Evolutionary conservation across 305 asterid species (phyloP).

Genomic region (Fraxinus floribunda): DNA sequence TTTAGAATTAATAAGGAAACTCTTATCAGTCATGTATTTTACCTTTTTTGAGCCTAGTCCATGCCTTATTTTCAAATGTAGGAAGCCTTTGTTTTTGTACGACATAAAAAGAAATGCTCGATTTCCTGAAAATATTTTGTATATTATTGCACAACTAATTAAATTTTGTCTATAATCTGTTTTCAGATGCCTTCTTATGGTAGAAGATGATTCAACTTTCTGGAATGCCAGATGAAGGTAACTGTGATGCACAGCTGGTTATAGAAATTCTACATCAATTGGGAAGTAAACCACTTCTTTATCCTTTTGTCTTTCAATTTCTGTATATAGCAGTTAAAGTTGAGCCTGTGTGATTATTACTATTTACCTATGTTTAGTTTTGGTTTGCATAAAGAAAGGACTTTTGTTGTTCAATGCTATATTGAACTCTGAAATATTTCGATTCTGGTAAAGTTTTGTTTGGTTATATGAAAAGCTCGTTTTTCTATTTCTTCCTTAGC

Average conservation of each 20-base stretch:
- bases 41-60: background rate
- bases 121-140: background rate
- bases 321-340: background rate
- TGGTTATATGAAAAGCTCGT: background rate
- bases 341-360: background rate
- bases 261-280: background rate
- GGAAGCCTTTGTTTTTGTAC: background rate
- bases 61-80: background rate
- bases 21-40: background rate
- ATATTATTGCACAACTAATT: background rate
- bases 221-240: background rate
- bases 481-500: background rate
- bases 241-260: background rate
- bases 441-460: background rate
- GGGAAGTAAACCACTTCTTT: background rate
- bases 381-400: background rate
- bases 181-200: background rate
- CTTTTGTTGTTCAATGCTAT: background rate
- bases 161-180: background rate
- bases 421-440: background rate
- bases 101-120: background rate
- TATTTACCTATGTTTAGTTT: background rate
- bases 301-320: background rate
- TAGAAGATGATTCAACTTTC: background rate
- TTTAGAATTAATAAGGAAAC: background rate